Evolutionary conservation across 352 stramenopile species (phyloP), one percentile per base, ranked within the genome.

Genomic region (Globisporangium megalacanthum): DNA sequence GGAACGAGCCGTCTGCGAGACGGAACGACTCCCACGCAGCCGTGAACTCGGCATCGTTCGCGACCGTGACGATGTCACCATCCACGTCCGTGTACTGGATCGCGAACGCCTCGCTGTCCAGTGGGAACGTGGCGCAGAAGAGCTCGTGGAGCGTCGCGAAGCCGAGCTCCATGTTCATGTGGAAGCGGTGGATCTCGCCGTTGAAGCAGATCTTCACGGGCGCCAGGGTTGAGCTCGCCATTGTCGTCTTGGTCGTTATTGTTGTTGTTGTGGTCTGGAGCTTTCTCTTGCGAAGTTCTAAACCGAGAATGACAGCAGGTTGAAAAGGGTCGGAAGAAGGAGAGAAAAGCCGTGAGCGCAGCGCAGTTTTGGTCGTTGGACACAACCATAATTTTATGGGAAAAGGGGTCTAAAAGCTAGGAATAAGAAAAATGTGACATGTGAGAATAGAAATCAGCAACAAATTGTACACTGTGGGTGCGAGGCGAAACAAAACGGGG

Each of bases 71-170:
- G 60, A 81, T 72, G 58, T 90, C 79, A 56, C 79, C 73, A 31
- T 92, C 78, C n/a, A 66, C 49, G 68, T 91, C 82, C 51, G 73
- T 91, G 77, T 92, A 94, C 70, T 94, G 80, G 49, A 94, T 65
- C 46, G 83, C 73, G 62, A 92, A 92, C 25, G 58, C 53, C 54
- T 61, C 61, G 8, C 66, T 56, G 20, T 54, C 31, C 39, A 94
- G 66, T 15, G 56, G 36, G 35, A 90, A 94, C 36, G 82, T 92
- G 58, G 76, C 57, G 46, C 58, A 60, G 56, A 94, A 88, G 31
- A 91, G 68, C 33, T 57, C 67, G n/a, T 61, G 54, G 31, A 94
- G 68, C 29, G 73, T 52, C 20, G 63, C 64, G 13, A 90, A 72
- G 17, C 62, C 60, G 51, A 86, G 84, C 36, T 41, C n/a, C n/a